Evolutionary conservation across 192 early-diverging fungal species (phyloP).

Genomic region (Coemansia biformis): DNA sequence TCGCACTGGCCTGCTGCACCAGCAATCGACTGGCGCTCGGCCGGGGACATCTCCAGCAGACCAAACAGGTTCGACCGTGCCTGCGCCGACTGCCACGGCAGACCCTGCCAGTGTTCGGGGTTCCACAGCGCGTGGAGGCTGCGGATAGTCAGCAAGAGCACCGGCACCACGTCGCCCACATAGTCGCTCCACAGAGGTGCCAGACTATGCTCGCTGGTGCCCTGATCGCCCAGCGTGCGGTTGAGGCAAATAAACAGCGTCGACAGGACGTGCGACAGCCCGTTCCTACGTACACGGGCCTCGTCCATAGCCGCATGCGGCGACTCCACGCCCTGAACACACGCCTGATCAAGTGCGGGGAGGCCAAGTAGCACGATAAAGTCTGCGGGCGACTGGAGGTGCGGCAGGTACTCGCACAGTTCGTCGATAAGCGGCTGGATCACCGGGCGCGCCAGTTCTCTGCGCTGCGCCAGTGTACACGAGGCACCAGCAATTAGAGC

Average conservation of each 20-base stretch:
- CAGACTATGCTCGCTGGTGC: neutral
- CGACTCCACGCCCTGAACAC: neutral
- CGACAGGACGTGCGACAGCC: constrained; percentile 13
- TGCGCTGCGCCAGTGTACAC: constrained; percentile 20
- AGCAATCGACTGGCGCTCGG: constrained; percentile 16
- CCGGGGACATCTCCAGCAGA: constrained; percentile 20
- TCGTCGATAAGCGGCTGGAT: constrained; percentile 32
- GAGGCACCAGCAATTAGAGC: constrained; percentile 33
- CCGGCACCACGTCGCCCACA: constrained; percentile 14
- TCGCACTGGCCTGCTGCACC: constrained; percentile 2
- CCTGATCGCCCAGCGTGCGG: constrained; percentile 22
- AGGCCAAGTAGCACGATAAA: constrained; percentile 26
- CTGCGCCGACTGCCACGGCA: constrained; percentile 28
- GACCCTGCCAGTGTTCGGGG: constrained; percentile 13
- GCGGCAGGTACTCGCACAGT: constrained; percentile 8
- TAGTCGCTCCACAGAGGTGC: constrained; percentile 37
- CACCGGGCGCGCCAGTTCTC: constrained; percentile 28
- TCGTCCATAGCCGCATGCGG: neutral
- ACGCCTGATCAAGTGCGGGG: constrained; percentile 20
- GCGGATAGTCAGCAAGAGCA: constrained; percentile 20
- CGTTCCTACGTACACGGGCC: constrained; percentile 10
- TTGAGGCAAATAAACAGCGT: constrained; percentile 29
- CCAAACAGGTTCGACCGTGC: constrained; percentile 25
- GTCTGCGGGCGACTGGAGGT: constrained; percentile 24
- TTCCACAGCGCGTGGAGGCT: constrained; percentile 42